Conservation (phyloP, 2,329 filamentous ascomycete species). For the Cladophialophora yegresii region DNA sequence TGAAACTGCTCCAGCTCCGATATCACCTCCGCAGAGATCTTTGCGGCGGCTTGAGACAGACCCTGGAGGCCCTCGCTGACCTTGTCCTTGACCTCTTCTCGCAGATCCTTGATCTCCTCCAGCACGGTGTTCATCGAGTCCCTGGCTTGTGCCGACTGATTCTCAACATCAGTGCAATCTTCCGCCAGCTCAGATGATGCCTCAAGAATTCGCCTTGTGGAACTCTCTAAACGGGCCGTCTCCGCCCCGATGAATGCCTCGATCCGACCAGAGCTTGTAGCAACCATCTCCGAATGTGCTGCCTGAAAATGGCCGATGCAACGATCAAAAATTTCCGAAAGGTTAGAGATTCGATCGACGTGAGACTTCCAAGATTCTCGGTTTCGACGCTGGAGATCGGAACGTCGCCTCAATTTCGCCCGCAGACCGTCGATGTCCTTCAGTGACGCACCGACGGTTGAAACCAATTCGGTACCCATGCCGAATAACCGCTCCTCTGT, state of each 20-base stretch:
- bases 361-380: slow-evolving; percentile 75
- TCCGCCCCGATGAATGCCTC: slow-evolving; percentile 74
- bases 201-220: slow-evolving; percentile 69
- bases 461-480: slow-evolving; percentile 74
- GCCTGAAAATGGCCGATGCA: slow-evolving; percentile 71
- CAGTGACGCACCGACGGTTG: slow-evolving; percentile 75
- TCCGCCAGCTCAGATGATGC: slow-evolving; percentile 68
- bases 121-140: slow-evolving; percentile 88
- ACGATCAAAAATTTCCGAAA: slow-evolving; percentile 74
- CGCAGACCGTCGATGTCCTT: slow-evolving; percentile 78
- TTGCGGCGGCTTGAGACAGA: slow-evolving; percentile 79
- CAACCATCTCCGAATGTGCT: slow-evolving; percentile 72
- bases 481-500: slow-evolving; percentile 76
- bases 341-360: slow-evolving; percentile 71
- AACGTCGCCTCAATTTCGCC: slow-evolving; percentile 82
- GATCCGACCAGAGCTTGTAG: slow-evolving; percentile 69
- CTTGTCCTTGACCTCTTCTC: slow-evolving; percentile 82
- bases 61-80: slow-evolving; percentile 83
- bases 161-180: slow-evolving; percentile 67
- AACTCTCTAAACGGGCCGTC: slow-evolving; percentile 67
- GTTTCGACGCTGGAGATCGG: slow-evolving; percentile 79
- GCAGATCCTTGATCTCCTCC: slow-evolving; percentile 85
- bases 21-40: slow-evolving; percentile 86
- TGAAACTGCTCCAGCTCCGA: slow-evolving; percentile 84
- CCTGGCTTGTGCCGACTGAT: slow-evolving; percentile 57